These are phyloP conservation scores for Heterobasidion parviporum DNA, from an alignment of 1,284 basidiomycete species.

Conservation along the genomic window DNA sequence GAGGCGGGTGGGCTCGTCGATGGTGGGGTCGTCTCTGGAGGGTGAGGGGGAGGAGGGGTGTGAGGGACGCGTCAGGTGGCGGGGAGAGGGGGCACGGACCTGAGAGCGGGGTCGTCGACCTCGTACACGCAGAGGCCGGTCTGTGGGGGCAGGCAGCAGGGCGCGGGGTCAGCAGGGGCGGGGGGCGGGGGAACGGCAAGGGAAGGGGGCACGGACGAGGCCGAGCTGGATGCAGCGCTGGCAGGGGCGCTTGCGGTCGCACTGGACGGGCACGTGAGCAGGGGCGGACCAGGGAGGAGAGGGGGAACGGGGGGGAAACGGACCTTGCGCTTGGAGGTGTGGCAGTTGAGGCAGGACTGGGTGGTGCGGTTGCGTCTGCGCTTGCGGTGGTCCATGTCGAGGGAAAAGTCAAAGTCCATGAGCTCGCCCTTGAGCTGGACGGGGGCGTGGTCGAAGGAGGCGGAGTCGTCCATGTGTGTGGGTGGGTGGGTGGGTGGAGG, in stretches of 20 bases:
- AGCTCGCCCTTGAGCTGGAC: slow-evolving; percentile 11
- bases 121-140: slow-evolving; percentile 90
- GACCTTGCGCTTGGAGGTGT: slow-evolving; percentile 88
- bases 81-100: slow-evolving; percentile 34
- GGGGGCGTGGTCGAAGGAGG: slow-evolving; percentile 6
- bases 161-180: slow-evolving; percentile 1
- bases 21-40: slow-evolving; percentile 71
- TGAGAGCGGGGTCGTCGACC: slow-evolving; percentile 78
- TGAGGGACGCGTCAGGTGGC: neutral
- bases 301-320: slow-evolving; percentile 12
- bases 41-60: neutral
- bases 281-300: slow-evolving; percentile 10
- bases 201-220: slow-evolving; percentile 37
- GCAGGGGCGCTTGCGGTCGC: slow-evolving; percentile 79
- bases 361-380: slow-evolving; percentile 79
- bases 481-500: slow-evolving; percentile 1
- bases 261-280: slow-evolving; percentile 51
- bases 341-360: slow-evolving; percentile 84
- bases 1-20: slow-evolving; percentile 77
- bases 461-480: slow-evolving; percentile 1
- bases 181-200: neutral
- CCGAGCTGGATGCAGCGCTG: slow-evolving; percentile 79
- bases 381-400: slow-evolving; percentile 24
- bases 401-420: slow-evolving; percentile 11
- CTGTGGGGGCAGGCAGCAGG: slow-evolving; percentile 28